These are phyloP conservation scores for Rhizopogon sp. DNA, from an alignment of 768 basidiomycete species.

Conservation along the genomic window DNA sequence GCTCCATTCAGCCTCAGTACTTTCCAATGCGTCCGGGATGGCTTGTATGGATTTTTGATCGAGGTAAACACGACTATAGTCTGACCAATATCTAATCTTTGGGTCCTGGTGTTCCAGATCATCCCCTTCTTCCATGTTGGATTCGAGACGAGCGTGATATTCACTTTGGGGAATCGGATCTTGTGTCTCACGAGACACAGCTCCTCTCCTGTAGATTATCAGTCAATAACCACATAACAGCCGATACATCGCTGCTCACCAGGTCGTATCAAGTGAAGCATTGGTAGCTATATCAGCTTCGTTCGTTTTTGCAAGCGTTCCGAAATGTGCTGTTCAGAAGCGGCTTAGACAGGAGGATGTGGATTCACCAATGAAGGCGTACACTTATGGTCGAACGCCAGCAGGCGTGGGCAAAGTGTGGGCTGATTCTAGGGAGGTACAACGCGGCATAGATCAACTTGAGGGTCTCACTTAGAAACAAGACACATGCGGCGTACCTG, in stretches of 20 bases:
- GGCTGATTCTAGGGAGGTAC: conserved; percentile 23
- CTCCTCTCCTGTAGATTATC: conserved; percentile 38
- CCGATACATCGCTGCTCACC: conserved; percentile 11
- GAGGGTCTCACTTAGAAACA: background rate
- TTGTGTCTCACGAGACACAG: conserved; percentile 46
- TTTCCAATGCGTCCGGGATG: conserved; percentile 53
- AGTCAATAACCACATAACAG: background rate
- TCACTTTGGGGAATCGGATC: conserved; percentile 46
- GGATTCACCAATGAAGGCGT: conserved; percentile 4
- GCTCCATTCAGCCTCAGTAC: conserved; percentile 51
- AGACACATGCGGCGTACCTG: conserved; percentile 34
- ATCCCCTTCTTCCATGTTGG: conserved; percentile 7
- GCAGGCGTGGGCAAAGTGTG: conserved; percentile 55
- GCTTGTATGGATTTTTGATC: conserved; percentile 61
- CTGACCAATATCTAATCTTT: conserved; percentile 44
- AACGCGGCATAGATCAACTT: background rate
- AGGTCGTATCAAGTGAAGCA: conserved; percentile 14
- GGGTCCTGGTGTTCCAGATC: conserved; percentile 12
- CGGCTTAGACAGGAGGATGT: conserved; percentile 2
- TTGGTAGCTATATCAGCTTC: conserved; percentile 28
- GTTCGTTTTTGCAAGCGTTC: conserved; percentile 38
- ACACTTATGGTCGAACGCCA: conserved; percentile 70
- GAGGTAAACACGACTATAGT: conserved; percentile 50
- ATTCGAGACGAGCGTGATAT: conserved; percentile 46
- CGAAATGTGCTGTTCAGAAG: conserved; percentile 54